phyloP scores from a whole-genome alignment of 345 rosid species.

The Citropsis articulata region DNA sequence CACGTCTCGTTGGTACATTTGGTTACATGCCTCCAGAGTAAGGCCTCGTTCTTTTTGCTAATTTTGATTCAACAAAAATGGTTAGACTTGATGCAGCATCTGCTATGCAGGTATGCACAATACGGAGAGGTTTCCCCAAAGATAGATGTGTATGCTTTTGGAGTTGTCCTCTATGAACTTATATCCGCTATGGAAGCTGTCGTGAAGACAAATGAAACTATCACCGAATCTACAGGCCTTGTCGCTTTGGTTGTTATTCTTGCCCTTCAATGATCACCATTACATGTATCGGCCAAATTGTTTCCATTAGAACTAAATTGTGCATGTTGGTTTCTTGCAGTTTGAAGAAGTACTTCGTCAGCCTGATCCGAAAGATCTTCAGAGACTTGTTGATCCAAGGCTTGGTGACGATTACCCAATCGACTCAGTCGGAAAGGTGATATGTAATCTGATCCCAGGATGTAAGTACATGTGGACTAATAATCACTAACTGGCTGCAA shows the following conservation, averaged over 20 bases:
- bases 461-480: background rate
- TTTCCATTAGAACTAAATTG: background rate
- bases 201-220: constrained; percentile 48
- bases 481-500: background rate
- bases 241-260: constrained; percentile 60
- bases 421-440: constrained; percentile 73
- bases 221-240: constrained; percentile 68
- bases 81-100: background rate
- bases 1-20: constrained; percentile 90
- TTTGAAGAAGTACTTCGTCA: constrained; percentile 65
- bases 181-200: constrained; percentile 90
- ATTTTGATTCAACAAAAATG: background rate
- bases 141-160: constrained; percentile 97
- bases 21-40: constrained; percentile 99
- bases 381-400: constrained; percentile 63
- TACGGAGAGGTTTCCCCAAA: constrained; percentile 89
- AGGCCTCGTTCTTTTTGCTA: constrained; percentile 17
- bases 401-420: constrained; percentile 71
- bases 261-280: background rate
- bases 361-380: constrained; percentile 54
- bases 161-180: constrained; percentile 92
- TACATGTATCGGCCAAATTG: background rate
- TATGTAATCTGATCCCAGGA: background rate
- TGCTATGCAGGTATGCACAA: constrained; percentile 63
- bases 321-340: constrained; percentile 28